Base-by-base conservation (phyloP, 169 alveolate species). In the Plasmodium malariae region DNA sequence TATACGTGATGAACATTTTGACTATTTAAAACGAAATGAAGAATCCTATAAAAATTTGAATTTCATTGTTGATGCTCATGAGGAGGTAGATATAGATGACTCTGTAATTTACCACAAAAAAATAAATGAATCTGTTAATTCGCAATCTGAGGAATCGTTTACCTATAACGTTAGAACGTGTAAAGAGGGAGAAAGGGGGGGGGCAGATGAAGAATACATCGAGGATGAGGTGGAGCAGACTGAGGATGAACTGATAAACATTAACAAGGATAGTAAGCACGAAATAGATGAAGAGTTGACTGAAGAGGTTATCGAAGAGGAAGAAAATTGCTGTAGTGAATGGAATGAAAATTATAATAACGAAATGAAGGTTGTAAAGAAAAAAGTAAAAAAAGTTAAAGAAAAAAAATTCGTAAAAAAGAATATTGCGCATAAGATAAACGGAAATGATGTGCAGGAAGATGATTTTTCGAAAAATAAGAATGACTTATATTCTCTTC, bases 401-500 rank as follows among this genome's bases (percentile, higher is more conserved):
- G 63, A 78, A 62, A 48, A 45, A 45, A 37, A 78, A n/a, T 28
- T 28, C 34, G 60, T 24, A 40, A 62, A 78, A 30, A 62, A 51
- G 60, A 57, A 55, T 37, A 11, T 26, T 78, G 28, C 12, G 30
- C 40, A 36, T 4, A 24, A 45, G 1, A 74, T 36, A 74, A 40
- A 74, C 73, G 37, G n/a, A 57, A 74, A 19, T 21, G 26, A 62
- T 21, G 51, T 34, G 11, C 57, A 78, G 5, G 68, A 3, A 36
- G 11, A 32, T 0, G 28, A 17, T 30, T 30, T 30, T 63, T 30
- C 62, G 24, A 78, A 65, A 55, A 34, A 62, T 37, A 65, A 78
- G 37, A 78, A 78, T 55, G 14, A n/a, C 28, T 14, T 48, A 11
- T n/a, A 40, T 51, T 1, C 17, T 24, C 24, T 62, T 12, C 34